phyloP scores from a whole-genome alignment of 2,329 filamentous ascomycete species.

The Colletotrichum liaoningense region DNA sequence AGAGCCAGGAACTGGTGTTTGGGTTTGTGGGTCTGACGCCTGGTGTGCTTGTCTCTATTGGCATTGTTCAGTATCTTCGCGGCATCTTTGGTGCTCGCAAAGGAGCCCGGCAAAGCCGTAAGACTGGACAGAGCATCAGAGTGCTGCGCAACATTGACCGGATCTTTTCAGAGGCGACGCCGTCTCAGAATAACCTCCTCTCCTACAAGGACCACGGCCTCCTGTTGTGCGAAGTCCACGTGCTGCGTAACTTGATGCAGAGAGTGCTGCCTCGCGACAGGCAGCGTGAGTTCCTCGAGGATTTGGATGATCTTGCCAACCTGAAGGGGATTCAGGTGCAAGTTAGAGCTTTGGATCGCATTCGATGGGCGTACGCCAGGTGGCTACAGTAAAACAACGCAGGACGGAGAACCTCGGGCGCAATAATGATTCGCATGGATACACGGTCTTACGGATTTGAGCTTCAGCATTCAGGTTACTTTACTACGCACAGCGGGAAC shows the following conservation, averaged over 20 bases:
- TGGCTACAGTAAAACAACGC: constrained; percentile 66
- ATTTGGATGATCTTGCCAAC: constrained; percentile 87
- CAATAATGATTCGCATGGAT: constrained; percentile 33
- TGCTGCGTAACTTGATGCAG: constrained; percentile 77
- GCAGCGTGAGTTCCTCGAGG: constrained; percentile 87
- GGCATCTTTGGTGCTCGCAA: constrained; percentile 76
- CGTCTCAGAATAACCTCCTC: constrained; percentile 78
- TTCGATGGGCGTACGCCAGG: constrained; percentile 89
- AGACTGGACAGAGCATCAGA: constrained; percentile 77
- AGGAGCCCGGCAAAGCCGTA: constrained; percentile 73
- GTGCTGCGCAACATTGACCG: constrained; percentile 91
- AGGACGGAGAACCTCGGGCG: not conserved
- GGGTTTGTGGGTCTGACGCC: constrained; percentile 96
- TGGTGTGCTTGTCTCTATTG: constrained; percentile 87
- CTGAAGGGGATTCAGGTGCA: constrained; percentile 84
- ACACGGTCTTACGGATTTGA: constrained; percentile 29
- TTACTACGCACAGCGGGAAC: constrained; percentile 28
- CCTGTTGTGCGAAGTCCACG: constrained; percentile 88
- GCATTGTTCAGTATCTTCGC: constrained; percentile 77
- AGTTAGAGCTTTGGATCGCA: constrained; percentile 81
- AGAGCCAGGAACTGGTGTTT: constrained; percentile 97
- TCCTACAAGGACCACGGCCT: constrained; percentile 94
- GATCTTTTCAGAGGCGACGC: constrained; percentile 75
- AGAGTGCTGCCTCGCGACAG: constrained; percentile 79
- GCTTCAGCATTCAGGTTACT: constrained; percentile 32